phyloP scores from a whole-genome alignment of 2,329 filamentous ascomycete genomes.

The Beauveria scarabaeidicola region DNA sequence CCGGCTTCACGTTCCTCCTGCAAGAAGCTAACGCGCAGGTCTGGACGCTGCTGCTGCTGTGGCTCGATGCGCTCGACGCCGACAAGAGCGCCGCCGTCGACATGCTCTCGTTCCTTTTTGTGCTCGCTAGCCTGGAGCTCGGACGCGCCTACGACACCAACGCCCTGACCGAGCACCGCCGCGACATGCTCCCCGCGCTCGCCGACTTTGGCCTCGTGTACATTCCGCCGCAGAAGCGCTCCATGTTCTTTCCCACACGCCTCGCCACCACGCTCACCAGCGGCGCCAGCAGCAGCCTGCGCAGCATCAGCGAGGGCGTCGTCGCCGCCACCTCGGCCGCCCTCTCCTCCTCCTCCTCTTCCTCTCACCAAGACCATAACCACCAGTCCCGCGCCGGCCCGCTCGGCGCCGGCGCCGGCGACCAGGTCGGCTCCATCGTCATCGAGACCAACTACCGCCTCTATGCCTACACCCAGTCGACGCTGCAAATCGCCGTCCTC shows the following conservation, averaged over 20 bases:
- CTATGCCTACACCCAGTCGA: conserved; percentile 92
- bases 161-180: conserved; percentile 71
- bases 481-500: conserved; percentile 89
- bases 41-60: conserved; percentile 89
- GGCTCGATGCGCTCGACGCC: conserved; percentile 72
- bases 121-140: conserved; percentile 86
- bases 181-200: conserved; percentile 82
- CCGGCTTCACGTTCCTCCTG: conserved; percentile 88
- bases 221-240: conserved; percentile 47
- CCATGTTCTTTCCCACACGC: conserved; percentile 79
- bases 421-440: conserved; percentile 74
- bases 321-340: conserved; percentile 51
- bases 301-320: conserved; percentile 60
- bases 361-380: conserved; percentile 24
- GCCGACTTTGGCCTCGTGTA: conserved; percentile 92
- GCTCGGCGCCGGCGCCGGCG: conserved; percentile 26
- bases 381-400: conserved; percentile 22
- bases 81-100: conserved; percentile 62
- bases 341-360: conserved; percentile 18
- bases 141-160: conserved; percentile 84
- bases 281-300: conserved; percentile 65
- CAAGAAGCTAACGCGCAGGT: conserved; percentile 96
- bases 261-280: conserved; percentile 87
- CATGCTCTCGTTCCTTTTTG: conserved; percentile 91
- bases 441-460: conserved; percentile 97